Base-by-base conservation (phyloP, 306 rosid species). In the Begonia loranthoides region DNA sequence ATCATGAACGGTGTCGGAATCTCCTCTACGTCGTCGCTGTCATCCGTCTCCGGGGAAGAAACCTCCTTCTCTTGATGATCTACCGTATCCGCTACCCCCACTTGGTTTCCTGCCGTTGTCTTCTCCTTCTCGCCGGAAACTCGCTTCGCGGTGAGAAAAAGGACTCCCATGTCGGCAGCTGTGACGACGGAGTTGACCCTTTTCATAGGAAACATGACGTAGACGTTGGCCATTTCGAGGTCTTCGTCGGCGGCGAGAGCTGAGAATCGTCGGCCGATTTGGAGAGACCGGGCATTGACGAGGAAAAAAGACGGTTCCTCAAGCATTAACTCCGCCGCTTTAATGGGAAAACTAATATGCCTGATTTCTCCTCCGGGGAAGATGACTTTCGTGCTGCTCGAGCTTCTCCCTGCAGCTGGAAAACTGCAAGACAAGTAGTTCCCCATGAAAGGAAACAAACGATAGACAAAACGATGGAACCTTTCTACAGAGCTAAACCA, bases 291-390 rank as follows among this genome's bases (percentile, higher is more conserved):
- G 0, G 81, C 54, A 79, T 81, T 73, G 1, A 74, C 86, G 6
- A 73, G 59, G 68, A 84, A 83, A 79, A 74, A 83, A 43, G 67
- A 83, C 9, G 96, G 92, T 56, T 49, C 74, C 68, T 83, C 96
- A 2, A 87, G 72, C 96, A 87, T 87, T 4, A 87, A 75, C 76
- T 87, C 93, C 0, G 88, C 94, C 9, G 94, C 94, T 48, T 73
- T 74, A 1, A 73, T 9, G 1, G 76, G 58, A 13, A 49, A 65
- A 14, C 59, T 50, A 34, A 78, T 55, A 15, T 53, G 60, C 2
- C 56, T 17, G 36, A 83, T 53, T 65, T 83, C 73, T 1, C 96
- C 92, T 46, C 80, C 59, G 1, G 96, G 94, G 28, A 84, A 67
- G 11, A 81, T 65, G 15, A 87, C 94, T 59, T 66, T 81, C 38